Evolutionary conservation across 345 rosid species (phyloP), one percentile per base, ranked within the genome.

Genomic region (Rhodamnia argentea): DNA sequence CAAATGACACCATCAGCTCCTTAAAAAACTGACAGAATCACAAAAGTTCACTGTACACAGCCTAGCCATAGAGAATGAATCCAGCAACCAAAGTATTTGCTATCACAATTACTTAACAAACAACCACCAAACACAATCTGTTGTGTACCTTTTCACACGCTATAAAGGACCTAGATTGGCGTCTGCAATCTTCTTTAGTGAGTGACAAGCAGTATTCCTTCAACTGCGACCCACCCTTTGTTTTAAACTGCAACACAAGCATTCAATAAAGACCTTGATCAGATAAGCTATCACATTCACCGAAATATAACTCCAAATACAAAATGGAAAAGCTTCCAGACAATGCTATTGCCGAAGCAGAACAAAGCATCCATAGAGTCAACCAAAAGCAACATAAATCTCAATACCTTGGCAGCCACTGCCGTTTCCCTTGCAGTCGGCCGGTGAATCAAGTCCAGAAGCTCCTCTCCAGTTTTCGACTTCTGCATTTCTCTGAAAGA

Each of bases 341-440:
- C 78, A 37, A 70, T 37, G 13, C 47, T 37, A 37, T 13, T 20
- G 44, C 56, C 37, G 27, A 47, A 2, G 70, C 8, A 5, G 86
- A 62, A 13, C 37, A 50, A 50, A n/a, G 76, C 54, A 57, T 58
- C 50, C 58, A 37, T 40, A 54, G 29, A 24, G 62, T 55, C n/a
- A 32, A 85, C 78, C 24, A 50, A 85, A 75, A 53, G 83, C 52
- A 75, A 53, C 20, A 12, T 52, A 40, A 74, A 82, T 75, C 16
- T 37, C 83, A 32, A 54, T 90, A 97, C 99, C 98, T 93, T 95
- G 83, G 96, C 96, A 83, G 99, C 99, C 37, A 93, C 95, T 55
- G 99, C 98, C 24, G 97, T 96, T 91, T 97, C 99, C 86, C 12
- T 96, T 8, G 98, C 98, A 26, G 99, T 97, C 7, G 99, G 99